Evolutionary conservation across 805 yeast species (phyloP).

Genomic region (Blastobotrys mokoenaii): DNA sequence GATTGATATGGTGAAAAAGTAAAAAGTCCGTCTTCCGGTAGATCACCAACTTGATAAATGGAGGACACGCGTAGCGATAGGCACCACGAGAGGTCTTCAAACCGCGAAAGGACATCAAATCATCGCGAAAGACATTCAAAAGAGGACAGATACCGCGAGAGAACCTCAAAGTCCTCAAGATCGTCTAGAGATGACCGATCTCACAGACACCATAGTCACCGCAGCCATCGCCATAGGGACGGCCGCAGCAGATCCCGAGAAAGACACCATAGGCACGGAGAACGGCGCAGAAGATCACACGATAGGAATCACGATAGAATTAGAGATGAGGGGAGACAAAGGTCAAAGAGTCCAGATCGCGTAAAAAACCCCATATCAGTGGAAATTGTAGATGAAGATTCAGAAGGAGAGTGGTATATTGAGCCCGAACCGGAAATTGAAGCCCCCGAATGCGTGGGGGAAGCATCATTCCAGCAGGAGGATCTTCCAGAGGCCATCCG

Average conservation of each 20-base stretch:
- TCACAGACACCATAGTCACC: neutral
- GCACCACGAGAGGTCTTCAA: neutral
- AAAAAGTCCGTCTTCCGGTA: too few relatives aligned
- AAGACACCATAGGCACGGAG: neutral
- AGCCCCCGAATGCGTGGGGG: neutral
- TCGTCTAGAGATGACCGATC: too few relatives aligned
- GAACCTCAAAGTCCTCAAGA: too few relatives aligned
- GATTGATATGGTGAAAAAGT: neutral
- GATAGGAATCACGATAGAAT: too few relatives aligned
- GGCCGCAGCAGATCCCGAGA: neutral
- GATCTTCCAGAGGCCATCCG: neutral
- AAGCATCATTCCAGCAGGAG: neutral
- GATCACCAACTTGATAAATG: neutral
- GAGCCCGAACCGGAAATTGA: slow-evolving; percentile 2
- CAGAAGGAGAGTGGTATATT: slow-evolving; percentile 9
- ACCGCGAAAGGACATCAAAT: neutral
- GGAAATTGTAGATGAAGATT: neutral
- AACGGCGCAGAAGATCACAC: neutral
- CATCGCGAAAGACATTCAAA: neutral
- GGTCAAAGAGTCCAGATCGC: too few relatives aligned
- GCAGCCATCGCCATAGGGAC: neutral
- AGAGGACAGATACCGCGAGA: too few relatives aligned
- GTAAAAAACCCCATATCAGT: neutral
- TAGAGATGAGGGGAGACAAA: too few relatives aligned
- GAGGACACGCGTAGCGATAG: neutral